Percentiles rank a stretch among this genome's conserved stretches.
These are phyloP conservation scores for Penicillium macrosclerotiorum DNA, from an alignment of 495 filamentous ascomycete species.

Conservation along the genomic window DNA sequence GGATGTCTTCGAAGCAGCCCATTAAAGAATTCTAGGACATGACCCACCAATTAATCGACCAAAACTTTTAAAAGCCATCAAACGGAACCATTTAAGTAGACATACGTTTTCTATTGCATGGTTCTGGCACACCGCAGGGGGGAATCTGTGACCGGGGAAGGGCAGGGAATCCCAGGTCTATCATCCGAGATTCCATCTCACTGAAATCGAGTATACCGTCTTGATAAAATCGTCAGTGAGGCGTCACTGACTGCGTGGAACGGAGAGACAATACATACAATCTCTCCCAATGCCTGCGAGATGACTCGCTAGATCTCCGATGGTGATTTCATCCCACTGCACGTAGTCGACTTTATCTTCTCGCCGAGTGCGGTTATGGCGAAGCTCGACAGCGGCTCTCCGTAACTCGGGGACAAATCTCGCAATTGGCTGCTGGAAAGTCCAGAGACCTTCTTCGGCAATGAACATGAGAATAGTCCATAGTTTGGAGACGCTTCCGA, in stretches of 20 bases:
- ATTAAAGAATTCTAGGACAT: constrained; percentile 47
- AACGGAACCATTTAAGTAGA: too few species aligned
- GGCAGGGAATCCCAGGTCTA: constrained; percentile 35
- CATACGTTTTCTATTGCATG: constrained; percentile 25
- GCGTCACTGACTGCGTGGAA: constrained; percentile 51
- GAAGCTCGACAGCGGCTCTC: constrained; percentile 5
- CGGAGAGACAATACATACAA: constrained; percentile 17
- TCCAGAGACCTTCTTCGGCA: constrained; percentile 36
- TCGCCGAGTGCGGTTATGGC: constrained; percentile 1
- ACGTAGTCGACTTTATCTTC: constrained; percentile 36
- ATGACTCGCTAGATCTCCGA: constrained; percentile 53
- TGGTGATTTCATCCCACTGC: constrained; percentile 54
- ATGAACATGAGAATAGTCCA: constrained; percentile 49
- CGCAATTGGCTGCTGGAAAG: constrained; percentile 42
- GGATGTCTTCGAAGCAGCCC: constrained; percentile 45
- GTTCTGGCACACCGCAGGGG: constrained; percentile 15
- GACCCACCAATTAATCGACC: not conserved
- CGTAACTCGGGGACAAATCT: constrained; percentile 55
- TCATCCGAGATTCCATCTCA: constrained; percentile 23
- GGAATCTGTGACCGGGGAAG: constrained; percentile 17
- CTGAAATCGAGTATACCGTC: constrained; percentile 33
- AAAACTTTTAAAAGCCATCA: too few species aligned
- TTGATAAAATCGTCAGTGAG: constrained; percentile 1
- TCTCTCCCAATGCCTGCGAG: constrained; percentile 49
- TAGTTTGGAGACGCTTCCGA: constrained; percentile 51